Base-by-base conservation (phyloP, 1,284 basidiomycete genomes). In the Leccinum huronense region DNA sequence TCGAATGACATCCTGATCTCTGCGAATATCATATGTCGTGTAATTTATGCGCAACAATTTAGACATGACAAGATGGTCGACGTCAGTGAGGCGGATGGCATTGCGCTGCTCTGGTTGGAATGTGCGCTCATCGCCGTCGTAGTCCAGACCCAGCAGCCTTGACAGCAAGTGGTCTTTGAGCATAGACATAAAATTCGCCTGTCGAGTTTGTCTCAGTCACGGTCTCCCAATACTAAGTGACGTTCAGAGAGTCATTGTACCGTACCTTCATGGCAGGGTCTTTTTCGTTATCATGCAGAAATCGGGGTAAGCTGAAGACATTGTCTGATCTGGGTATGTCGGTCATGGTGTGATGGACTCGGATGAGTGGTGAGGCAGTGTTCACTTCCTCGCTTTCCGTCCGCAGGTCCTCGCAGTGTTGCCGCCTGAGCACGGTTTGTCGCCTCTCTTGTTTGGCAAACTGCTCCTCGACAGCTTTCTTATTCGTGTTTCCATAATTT, bases 121-220 rank as follows among this genome's bases (percentile, higher is more conserved):
- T 1, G 16, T 3, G 1, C 6, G 55, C 51, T 72, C 40, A 14
- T 69, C 57, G 2, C 70, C 59, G 13, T 69, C 42, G 1, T 59
- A 71, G 3, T 64, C 42, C 3, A 55, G 27, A 4, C 56, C 53
- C n/a, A 60, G 63, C 1, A 71, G 9, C 14, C 63, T 51, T 3
- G 64, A 16, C 1, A 72, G 63, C 1, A 72, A 27, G 53, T 72
- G 71, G 10, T 67, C 48, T 54, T 66, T 65, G 2, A 65, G 53
- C 1, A 1, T 1, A 9, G 38, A 31, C 40, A 59, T 42, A 11
- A 65, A 66, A 16, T 58, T 5, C 2, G 16, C 7, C 42, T 45
- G 38, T 5, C 38, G 14, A 14, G 38, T 14, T 40, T 13, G 38
- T 13, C 10, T 40, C 14, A 13, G 38, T 40, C 2, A 14, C 13